Conservation (phyloP, 805 yeast genomes). For the Komagataella phaffii region DNA sequence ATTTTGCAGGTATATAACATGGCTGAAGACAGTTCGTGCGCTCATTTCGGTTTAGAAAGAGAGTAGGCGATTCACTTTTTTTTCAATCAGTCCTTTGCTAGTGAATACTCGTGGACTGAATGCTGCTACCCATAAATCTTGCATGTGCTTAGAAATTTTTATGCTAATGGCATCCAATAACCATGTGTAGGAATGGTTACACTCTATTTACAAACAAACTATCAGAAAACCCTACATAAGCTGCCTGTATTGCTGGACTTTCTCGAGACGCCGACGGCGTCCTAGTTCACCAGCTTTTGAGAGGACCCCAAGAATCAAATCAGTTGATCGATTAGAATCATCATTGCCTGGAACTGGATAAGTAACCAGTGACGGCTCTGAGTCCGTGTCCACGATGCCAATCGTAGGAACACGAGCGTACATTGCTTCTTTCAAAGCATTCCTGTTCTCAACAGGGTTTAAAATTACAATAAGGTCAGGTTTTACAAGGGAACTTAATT, state of each 20-base stretch:
- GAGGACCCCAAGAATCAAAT: conserved; percentile 70
- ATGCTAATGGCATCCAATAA: no score
- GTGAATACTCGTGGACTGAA: neutral
- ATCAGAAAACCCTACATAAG: neutral
- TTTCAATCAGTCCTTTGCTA: neutral
- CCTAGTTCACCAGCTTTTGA: conserved; percentile 82
- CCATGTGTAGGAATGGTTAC: neutral
- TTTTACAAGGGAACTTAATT: conserved; percentile 43
- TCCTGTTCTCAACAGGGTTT: conserved; percentile 80
- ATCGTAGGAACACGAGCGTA: conserved; percentile 80
- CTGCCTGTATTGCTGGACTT: conserved; percentile 18
- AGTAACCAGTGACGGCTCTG: conserved; percentile 79
- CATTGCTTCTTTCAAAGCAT: conserved; percentile 70
- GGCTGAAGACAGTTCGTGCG: no score
- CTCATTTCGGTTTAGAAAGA: no score
- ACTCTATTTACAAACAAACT: neutral
- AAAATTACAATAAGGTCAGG: conserved; percentile 83
- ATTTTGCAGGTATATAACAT: no score
- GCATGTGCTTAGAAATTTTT: no score
- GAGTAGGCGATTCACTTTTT: no score
- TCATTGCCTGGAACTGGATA: conserved; percentile 97
- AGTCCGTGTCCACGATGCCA: conserved; percentile 88
- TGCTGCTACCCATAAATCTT: no score
- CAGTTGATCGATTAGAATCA: conserved; percentile 72
- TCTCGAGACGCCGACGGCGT: conserved; percentile 36